These are phyloP conservation scores for Tolypocladium tundrense DNA, from an alignment of 2,329 filamentous ascomycete genomes.

Conservation along the genomic window DNA sequence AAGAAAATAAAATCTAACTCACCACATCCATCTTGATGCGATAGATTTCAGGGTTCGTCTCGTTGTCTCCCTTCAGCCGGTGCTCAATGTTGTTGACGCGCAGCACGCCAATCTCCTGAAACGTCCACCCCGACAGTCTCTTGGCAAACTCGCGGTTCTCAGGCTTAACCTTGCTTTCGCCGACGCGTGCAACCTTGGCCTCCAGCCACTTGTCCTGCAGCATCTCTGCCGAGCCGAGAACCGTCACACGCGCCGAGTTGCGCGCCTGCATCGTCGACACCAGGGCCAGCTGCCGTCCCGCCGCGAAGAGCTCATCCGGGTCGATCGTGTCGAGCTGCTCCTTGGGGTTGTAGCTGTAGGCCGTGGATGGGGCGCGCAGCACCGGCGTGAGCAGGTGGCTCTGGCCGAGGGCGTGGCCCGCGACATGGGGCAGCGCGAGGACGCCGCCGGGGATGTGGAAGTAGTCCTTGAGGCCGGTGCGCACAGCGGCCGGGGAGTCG, in stretches of 20 bases:
- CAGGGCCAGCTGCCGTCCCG: constrained; percentile 72
- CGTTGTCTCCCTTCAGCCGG: constrained; percentile 45
- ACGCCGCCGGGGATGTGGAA: constrained; percentile 49
- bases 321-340: constrained; percentile 59
- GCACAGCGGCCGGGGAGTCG: constrained; percentile 53
- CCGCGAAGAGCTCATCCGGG: constrained; percentile 71
- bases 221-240: constrained; percentile 79
- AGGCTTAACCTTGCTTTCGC: constrained; percentile 46
- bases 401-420: constrained; percentile 73
- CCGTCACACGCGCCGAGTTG: constrained; percentile 82
- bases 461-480: constrained; percentile 63
- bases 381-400: constrained; percentile 71
- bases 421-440: constrained; percentile 71
- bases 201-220: constrained; percentile 85
- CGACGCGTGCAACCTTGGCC: constrained; percentile 58
- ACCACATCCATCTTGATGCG: constrained; percentile 95
- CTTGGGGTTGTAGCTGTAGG: constrained; percentile 91
- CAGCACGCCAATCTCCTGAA: constrained; percentile 86
- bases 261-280: constrained; percentile 83
- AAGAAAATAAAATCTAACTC: constrained; percentile 30
- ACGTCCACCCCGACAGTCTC: constrained; percentile 85
- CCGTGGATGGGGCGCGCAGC: constrained; percentile 69
- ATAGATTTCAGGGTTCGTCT: constrained; percentile 79
- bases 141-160: constrained; percentile 79
- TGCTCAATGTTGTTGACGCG: constrained; percentile 78